Conservation (phyloP, 805 yeast species). For the Hanseniaspora vineae region DNA sequence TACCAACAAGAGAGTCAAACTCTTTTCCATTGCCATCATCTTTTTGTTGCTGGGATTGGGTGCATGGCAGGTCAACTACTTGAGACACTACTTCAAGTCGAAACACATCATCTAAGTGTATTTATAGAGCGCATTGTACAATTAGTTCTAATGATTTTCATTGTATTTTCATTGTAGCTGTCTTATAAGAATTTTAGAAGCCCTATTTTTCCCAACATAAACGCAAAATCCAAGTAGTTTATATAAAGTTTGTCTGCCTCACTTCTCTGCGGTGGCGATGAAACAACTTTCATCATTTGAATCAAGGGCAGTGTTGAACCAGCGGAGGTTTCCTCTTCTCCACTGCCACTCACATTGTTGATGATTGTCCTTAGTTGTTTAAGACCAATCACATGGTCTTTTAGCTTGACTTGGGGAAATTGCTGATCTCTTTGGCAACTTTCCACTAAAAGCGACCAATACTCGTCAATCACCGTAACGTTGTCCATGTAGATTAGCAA, state of each 20-base stretch:
- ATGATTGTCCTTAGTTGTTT: slow-evolving; percentile 26
- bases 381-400: slow-evolving; percentile 21
- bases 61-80: slow-evolving; percentile 82
- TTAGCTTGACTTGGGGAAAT: slow-evolving; percentile 13
- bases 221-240: slow-evolving; percentile 34
- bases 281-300: slow-evolving; percentile 3
- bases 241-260: slow-evolving; percentile 12
- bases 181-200: slow-evolving; percentile 14
- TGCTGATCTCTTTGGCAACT: slow-evolving; percentile 14
- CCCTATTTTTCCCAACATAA: slow-evolving; percentile 36
- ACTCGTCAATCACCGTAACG: slow-evolving; percentile 22
- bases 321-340: slow-evolving; percentile 14
- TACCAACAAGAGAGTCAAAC: slow-evolving; percentile 84
- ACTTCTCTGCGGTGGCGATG: not conserved
- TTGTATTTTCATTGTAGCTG: not conserved
- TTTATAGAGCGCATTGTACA: too few relatives aligned
- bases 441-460: slow-evolving; percentile 29
- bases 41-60: slow-evolving; percentile 66
- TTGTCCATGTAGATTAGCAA: slow-evolving; percentile 30
- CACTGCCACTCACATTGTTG: slow-evolving; percentile 20
- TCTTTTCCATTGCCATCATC: slow-evolving; percentile 64
- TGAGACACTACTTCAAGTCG: slow-evolving; percentile 83
- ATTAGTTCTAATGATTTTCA: not conserved
- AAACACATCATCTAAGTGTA: slow-evolving; percentile 51
- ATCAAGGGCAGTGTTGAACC: not conserved